Percentiles rank a stretch among this genome's conserved stretches.
These are phyloP conservation scores for Colletotrichum echinochloae DNA, from an alignment of 2,329 filamentous ascomycete species.

Conservation along the genomic window DNA sequence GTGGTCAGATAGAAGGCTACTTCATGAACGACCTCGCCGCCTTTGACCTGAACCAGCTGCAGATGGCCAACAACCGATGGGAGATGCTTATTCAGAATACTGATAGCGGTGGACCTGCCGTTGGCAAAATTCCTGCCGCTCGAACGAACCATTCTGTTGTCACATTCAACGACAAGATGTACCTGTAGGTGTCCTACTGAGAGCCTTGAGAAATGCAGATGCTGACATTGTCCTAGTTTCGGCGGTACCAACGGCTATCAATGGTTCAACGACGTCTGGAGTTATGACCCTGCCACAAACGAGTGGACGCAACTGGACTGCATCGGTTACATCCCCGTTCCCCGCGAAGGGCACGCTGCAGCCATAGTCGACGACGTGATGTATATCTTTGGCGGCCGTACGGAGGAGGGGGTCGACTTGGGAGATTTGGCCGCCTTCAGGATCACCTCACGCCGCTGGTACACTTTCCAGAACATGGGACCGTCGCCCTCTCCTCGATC, in stretches of 20 bases:
- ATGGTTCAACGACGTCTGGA: conserved; percentile 99
- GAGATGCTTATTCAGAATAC: conserved; percentile 87
- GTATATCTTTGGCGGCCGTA: conserved; percentile 98
- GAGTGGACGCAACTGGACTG: conserved; percentile 91
- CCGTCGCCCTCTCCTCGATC: conserved; percentile 93
- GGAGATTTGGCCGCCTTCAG: conserved; percentile 88
- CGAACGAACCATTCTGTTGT: conserved; percentile 95
- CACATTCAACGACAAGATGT: conserved; percentile 93
- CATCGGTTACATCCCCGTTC: conserved; percentile 95
- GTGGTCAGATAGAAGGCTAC: conserved; percentile 94
- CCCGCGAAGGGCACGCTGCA: conserved; percentile 93
- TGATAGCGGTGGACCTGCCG: conserved; percentile 68
- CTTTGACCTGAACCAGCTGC: conserved; percentile 95
- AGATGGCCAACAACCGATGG: conserved; percentile 92
- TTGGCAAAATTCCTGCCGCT: conserved; percentile 79
- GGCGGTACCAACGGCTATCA: conserved; percentile 94
- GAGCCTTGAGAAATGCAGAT: neutral
- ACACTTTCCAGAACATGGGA: conserved; percentile 99
- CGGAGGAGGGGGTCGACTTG: conserved; percentile 90
- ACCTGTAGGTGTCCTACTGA: conserved; percentile 72
- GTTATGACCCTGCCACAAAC: conserved; percentile 87
- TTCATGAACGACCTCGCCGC: conserved; percentile 98
- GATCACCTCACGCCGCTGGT: conserved; percentile 88
- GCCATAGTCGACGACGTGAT: conserved; percentile 96
- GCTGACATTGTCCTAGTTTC: conserved; percentile 69